Base-by-base conservation (phyloP, 1,284 basidiomycete species). In the Agaricales sp. region DNA sequence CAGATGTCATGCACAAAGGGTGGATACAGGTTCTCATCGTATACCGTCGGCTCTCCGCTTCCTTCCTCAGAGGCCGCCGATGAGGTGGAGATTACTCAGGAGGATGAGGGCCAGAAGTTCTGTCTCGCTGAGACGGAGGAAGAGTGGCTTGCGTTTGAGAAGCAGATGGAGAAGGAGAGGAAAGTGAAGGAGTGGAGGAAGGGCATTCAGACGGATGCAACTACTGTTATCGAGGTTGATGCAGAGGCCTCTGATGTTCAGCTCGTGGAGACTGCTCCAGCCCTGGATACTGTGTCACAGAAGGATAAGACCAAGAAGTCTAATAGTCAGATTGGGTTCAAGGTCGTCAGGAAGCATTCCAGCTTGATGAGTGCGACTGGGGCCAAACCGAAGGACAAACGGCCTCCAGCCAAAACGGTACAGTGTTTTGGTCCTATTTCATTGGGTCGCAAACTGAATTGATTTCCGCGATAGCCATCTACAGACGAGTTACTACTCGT, bases 111-210 rank as follows among this genome's bases (percentile, higher is more conserved):
- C 8, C 13, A 16, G 8, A 41, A 20, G 18, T 41, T 8, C 19
- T 41, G 13, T 41, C 39, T 41, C 16, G 39, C 39, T 11, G 39
- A 41, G 39, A 41, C 39, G 16, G 39, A 41, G 16, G 39, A 41
- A 16, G 39, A 41, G 39, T 41, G 39, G 39, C 8, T 20, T n/a
- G 39, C 39, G 19, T 41, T 41, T 41, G 39, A 41, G 16, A 41
- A 41, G 18, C 39, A 41, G 16, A 41, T n/a, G 39, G 39, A 41
- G 39, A 41, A 41, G 39, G 39, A 41, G 39, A 41, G 39, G 16
- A 41, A 41, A 18, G 39, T 41, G 39, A 8, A 16, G 39, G 39
- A 41, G n/a, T 41, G 39, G 39, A 41, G 39, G 16, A 41, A 20
- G n/a, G 19, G 13, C 8, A 16, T 41, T n/a, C 39, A n/a, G 39